Percentiles rank a stretch among this genome's conserved stretches.
Evolutionary conservation across 1,284 basidiomycete species (phyloP).

Genomic region (Phlebopus sp.): DNA sequence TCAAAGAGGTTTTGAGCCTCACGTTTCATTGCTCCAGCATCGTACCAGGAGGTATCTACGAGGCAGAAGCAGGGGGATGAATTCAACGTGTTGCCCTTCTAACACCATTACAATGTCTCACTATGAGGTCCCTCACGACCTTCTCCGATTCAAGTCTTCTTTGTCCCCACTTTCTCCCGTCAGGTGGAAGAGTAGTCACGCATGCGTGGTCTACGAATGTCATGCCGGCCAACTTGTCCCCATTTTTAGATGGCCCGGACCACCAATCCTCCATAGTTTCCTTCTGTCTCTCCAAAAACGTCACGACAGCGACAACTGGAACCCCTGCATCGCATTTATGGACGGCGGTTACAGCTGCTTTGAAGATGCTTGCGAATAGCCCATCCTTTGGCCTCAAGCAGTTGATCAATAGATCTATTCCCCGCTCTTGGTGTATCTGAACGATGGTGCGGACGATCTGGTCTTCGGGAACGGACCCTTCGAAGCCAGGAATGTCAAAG

Average conservation of each 20-base stretch:
- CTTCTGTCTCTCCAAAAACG: constrained; percentile 14
- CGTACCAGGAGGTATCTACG: no score
- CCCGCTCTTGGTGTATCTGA: neutral
- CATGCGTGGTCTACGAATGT: constrained; percentile 6
- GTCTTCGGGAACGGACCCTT: neutral
- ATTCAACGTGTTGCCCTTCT: constrained; percentile 15
- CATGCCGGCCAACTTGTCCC: neutral
- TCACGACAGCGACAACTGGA: constrained; percentile 16
- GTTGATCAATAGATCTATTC: constrained; percentile 5
- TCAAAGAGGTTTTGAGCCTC: no score
- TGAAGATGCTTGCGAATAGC: neutral
- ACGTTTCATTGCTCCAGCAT: no score
- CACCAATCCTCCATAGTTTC: constrained; percentile 19
- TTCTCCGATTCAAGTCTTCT: neutral
- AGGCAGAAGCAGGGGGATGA: constrained; percentile 1
- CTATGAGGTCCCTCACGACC: neutral
- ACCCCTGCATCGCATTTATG: neutral
- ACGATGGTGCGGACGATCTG: neutral
- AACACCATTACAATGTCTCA: neutral
- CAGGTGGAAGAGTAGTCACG: constrained; percentile 11
- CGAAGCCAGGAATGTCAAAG: constrained; percentile 4
- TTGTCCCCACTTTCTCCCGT: neutral
- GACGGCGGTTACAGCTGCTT: neutral
- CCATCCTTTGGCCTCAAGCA: constrained; percentile 3
- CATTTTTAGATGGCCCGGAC: constrained; percentile 4